Percentiles rank a stretch among this genome's conserved stretches.
Conservation (phyloP, 306 rosid genomes). For the Inga laurina region DNA sequence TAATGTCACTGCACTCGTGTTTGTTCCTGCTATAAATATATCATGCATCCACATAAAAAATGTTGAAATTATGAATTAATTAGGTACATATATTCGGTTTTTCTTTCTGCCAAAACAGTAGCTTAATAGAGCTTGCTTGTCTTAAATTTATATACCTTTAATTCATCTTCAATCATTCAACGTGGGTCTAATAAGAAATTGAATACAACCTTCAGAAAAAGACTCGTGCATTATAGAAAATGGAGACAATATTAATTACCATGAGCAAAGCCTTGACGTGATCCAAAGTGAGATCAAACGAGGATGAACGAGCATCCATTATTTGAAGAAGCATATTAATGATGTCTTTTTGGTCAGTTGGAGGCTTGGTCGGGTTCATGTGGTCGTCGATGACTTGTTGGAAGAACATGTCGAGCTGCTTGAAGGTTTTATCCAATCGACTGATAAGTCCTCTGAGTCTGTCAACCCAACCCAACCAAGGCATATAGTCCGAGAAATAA, state of each 20-base stretch:
- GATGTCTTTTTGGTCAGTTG: slow-evolving; percentile 19
- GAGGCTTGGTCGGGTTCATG: neutral
- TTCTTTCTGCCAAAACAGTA: too few species aligned
- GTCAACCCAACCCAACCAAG: slow-evolving; percentile 55
- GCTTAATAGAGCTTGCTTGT: too few species aligned
- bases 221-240: too few species aligned
- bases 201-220: neutral
- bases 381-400: slow-evolving; percentile 46
- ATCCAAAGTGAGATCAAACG: slow-evolving; percentile 38
- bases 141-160: too few species aligned
- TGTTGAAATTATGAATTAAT: too few species aligned
- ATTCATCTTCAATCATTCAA: too few species aligned
- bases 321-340: slow-evolving; percentile 34
- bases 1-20: neutral
- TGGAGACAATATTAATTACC: neutral
- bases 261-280: slow-evolving; percentile 37
- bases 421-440: slow-evolving; percentile 38
- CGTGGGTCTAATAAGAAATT: neutral
- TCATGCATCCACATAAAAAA: neutral
- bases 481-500: slow-evolving; percentile 20
- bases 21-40: neutral
- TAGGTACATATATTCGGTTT: too few species aligned
- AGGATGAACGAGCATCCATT: neutral
- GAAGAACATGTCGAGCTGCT: slow-evolving; percentile 42
- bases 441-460: slow-evolving; percentile 27